Evolutionary conservation across 495 filamentous ascomycete species (phyloP).

Genomic region (Penicillium coffeae): DNA sequence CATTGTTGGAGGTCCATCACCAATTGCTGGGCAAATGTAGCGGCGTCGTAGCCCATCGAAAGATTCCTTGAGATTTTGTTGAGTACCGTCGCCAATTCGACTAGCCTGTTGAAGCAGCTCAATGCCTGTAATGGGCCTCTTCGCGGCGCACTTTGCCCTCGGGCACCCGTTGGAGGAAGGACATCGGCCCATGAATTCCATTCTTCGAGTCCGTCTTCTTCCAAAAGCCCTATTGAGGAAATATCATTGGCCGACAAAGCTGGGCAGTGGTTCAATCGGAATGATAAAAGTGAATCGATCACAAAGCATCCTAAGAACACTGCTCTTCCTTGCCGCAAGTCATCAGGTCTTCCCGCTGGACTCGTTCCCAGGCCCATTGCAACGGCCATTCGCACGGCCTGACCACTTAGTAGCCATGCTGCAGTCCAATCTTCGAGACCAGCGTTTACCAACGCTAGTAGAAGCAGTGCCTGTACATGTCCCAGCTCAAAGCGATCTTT

Average conservation of each 20-base stretch:
- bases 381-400: conserved; percentile 56
- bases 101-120: conserved; percentile 59
- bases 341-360: conserved; percentile 30
- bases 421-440: conserved; percentile 49
- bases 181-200: conserved; percentile 68
- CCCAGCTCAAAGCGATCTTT: conserved; percentile 54
- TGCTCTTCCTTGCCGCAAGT: conserved; percentile 43
- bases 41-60: conserved; percentile 28
- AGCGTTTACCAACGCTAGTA: conserved; percentile 58
- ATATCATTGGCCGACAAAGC: conserved; percentile 51
- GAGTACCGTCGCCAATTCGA: conserved; percentile 46
- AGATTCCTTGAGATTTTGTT: conserved; percentile 40
- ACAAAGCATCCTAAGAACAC: conserved; percentile 62
- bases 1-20: conserved; percentile 39
- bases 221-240: conserved; percentile 38
- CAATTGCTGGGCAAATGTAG: conserved; percentile 37
- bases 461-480: conserved; percentile 61
- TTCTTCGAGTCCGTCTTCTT: conserved; percentile 66
- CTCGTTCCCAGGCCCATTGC: conserved; percentile 41
- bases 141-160: conserved; percentile 35
- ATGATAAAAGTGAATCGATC: conserved; percentile 60
- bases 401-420: conserved; percentile 60
- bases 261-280: conserved; percentile 49
- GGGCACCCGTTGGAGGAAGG: conserved; percentile 35
- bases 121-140: conserved; percentile 53